A percentile compares a stretch with the other conserved stretches of the same genome.
These are phyloP conservation scores for Globisporangium radiosum DNA, from an alignment of 352 stramenopile genomes.

Conservation along the genomic window DNA sequence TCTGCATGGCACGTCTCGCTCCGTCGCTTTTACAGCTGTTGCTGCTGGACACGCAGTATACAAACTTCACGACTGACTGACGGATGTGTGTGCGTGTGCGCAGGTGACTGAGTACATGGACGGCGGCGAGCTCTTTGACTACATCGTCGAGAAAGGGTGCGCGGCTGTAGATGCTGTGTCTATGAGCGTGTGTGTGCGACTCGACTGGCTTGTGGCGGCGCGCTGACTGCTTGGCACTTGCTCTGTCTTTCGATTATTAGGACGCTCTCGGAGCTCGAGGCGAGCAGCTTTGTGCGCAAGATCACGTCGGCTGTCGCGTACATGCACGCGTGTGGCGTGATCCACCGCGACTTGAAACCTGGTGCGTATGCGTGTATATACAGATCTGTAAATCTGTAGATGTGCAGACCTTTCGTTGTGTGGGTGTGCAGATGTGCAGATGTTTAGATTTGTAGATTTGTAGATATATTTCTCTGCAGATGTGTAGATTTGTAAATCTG, in stretches of 20 bases:
- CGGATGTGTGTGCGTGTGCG: slow-evolving; percentile 1
- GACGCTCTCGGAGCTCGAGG: slow-evolving; percentile 84
- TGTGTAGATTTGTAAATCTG: too few relatives aligned
- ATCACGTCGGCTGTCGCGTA: slow-evolving; percentile 88
- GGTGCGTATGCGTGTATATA: slow-evolving; percentile 19
- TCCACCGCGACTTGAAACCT: slow-evolving; percentile 88
- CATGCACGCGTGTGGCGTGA: slow-evolving; percentile 83
- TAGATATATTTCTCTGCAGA: too few relatives aligned
- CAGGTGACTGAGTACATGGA: slow-evolving; percentile 87
- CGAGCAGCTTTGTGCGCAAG: slow-evolving; percentile 81
- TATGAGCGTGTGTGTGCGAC: neutral
- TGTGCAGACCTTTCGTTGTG: neutral
- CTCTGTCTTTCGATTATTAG: slow-evolving; percentile 15
- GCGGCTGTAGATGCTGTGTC: too few relatives aligned
- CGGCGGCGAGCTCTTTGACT: slow-evolving; percentile 88
- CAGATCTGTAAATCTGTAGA: too few relatives aligned
- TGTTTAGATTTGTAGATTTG: too few relatives aligned
- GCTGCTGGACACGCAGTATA: too few relatives aligned
- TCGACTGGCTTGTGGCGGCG: neutral
- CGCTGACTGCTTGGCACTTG: neutral
- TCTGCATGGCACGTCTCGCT: slow-evolving; percentile 61
- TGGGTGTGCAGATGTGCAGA: neutral
- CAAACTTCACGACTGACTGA: too few relatives aligned
- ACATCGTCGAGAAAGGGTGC: slow-evolving; percentile 85
- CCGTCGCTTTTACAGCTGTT: neutral